Evolutionary conservation across 108 stramenopile species (phyloP).

Genomic region (Nitzschia sp.): DNA sequence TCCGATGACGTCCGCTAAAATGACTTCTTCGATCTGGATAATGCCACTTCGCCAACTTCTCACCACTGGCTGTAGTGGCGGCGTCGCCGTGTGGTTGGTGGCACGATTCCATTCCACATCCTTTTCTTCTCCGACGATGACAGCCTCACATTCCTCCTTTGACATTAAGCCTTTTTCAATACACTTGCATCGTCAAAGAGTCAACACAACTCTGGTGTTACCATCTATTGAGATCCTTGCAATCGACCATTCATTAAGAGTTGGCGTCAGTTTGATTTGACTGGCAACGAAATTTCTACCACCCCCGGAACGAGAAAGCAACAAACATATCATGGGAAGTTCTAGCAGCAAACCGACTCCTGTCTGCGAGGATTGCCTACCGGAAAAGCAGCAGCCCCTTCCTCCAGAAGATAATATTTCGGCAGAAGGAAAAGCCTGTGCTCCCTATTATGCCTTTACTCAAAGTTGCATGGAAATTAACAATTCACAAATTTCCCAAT

Average conservation of each 20-base stretch:
- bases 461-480: slow-evolving; percentile 42
- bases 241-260: too few relatives aligned
- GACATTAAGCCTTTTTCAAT: slow-evolving; percentile 30
- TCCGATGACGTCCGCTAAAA: too few relatives aligned
- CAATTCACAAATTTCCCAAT: slow-evolving; percentile 38
- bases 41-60: too few relatives aligned
- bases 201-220: slow-evolving; percentile 39
- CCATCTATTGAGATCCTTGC: too few relatives aligned
- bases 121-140: too few relatives aligned
- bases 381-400: slow-evolving; percentile 35
- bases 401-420: slow-evolving; percentile 28
- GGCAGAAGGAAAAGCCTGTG: slow-evolving; percentile 31
- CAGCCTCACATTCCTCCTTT: too few relatives aligned
- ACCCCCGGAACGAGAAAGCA: slow-evolving; percentile 3
- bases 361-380: slow-evolving; percentile 37
- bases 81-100: too few relatives aligned
- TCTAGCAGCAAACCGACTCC: neutral
- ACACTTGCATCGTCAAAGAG: slow-evolving; percentile 40
- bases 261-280: too few relatives aligned
- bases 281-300: too few relatives aligned
- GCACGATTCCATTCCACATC: too few relatives aligned
- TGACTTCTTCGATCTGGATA: too few relatives aligned
- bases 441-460: slow-evolving; percentile 25
- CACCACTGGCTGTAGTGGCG: too few relatives aligned
- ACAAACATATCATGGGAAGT: neutral